These are phyloP conservation scores for Saccharum hybrid DNA, from an alignment of 202 grass and related monocot species.

Conservation along the genomic window DNA sequence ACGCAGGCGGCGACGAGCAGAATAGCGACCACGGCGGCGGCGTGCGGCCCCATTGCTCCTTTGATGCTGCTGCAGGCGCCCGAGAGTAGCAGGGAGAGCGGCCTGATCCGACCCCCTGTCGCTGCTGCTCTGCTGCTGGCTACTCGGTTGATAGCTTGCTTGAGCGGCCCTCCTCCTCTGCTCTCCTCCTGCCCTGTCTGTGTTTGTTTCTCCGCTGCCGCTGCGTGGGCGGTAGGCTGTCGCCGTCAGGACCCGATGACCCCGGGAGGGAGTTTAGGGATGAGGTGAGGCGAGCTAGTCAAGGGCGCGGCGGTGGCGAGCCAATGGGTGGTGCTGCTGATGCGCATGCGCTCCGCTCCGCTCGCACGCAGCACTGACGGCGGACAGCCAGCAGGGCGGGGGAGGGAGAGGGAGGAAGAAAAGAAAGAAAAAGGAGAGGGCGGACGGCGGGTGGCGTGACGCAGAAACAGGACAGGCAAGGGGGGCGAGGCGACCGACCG, in stretches of 20 bases:
- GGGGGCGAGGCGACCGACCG: background rate
- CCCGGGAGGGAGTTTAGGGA: background rate
- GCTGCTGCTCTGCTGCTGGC: background rate
- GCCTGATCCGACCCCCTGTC: too few relatives aligned
- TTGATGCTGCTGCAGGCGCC: background rate
- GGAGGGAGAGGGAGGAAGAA: background rate
- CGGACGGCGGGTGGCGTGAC: background rate
- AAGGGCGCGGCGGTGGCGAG: background rate
- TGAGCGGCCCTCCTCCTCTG: background rate
- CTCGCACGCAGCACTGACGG: too few relatives aligned
- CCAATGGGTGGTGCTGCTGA: background rate
- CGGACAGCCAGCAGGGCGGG: background rate
- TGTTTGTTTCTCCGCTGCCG: background rate
- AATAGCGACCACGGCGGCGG: background rate
- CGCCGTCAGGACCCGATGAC: background rate
- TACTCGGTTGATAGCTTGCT: background rate
- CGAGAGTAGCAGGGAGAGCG: background rate
- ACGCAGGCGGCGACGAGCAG: slow-evolving; percentile 46
- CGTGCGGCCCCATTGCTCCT: slow-evolving; percentile 20
- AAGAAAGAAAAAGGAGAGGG: too few relatives aligned
- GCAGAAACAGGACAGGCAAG: too few relatives aligned
- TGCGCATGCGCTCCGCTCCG: background rate
- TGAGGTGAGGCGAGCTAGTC: background rate
- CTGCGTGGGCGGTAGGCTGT: slow-evolving; percentile 12
- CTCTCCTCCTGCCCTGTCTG: background rate